Percentiles rank a stretch among this genome's conserved stretches.
phyloP scores from a whole-genome alignment of 2,329 filamentous ascomycete species.

The Juglanconis sp. region DNA sequence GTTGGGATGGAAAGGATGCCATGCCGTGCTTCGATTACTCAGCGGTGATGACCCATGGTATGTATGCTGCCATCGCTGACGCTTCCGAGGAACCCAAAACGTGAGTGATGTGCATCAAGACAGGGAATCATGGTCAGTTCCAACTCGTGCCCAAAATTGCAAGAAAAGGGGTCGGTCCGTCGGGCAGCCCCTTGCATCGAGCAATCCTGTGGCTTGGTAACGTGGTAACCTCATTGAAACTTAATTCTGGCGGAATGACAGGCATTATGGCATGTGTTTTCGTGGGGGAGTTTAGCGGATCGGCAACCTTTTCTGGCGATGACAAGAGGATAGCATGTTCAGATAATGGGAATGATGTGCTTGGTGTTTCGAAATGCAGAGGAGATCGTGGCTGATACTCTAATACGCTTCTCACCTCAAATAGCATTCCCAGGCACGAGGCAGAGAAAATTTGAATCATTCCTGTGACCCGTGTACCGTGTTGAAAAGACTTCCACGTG shows the following conservation, averaged over 20 bases:
- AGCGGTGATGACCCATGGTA: not conserved
- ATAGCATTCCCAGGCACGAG: not conserved
- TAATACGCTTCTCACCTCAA: too few species aligned
- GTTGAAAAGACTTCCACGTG: not conserved
- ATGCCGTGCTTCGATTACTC: not conserved
- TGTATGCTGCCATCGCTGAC: not conserved
- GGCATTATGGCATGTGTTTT: not conserved
- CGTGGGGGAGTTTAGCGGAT: too few species aligned
- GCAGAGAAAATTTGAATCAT: not conserved
- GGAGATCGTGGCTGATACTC: too few species aligned
- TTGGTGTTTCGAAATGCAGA: too few species aligned
- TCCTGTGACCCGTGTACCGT: not conserved
- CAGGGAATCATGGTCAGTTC: conserved; percentile 3
- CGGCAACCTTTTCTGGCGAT: too few species aligned
- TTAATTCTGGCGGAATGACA: not conserved
- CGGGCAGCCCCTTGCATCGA: conserved; percentile 12
- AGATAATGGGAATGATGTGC: too few species aligned
- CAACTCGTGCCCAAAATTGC: conserved; percentile 8
- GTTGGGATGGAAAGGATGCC: not conserved
- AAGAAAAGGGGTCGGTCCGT: not conserved
- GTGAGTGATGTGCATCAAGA: conserved; percentile 7
- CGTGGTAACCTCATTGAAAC: not conserved
- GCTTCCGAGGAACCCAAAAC: not conserved
- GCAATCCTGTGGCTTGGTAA: conserved; percentile 2
- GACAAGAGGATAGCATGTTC: too few species aligned